Base-by-base conservation (phyloP, 345 rosid genomes). In the Rhizophora mangle region DNA sequence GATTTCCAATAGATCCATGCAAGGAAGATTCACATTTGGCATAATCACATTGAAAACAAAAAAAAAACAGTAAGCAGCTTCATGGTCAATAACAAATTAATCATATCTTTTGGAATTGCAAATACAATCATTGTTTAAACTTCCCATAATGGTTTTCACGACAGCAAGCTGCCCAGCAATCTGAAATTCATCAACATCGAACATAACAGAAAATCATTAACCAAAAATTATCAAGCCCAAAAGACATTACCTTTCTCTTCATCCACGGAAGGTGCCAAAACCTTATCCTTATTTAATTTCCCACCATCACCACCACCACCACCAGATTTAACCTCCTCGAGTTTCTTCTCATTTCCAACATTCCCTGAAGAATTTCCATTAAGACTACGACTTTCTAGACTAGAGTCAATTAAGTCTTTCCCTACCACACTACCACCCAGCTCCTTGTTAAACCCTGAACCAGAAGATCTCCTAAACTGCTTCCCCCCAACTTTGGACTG, bases 171-270 rank as follows among this genome's bases (percentile, higher is more conserved):
- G 31, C n/a, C 7, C 49, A 65, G 16, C n/a, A 56, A 27, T 27
- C 32, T 24, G 63, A 8, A 64, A 56, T 20, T 65, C 58, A n/a
- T 24, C 43, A 27, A 16, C 6, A 32, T 53, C 47, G 53, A 47
- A 32, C 27, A 24, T 34, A 49, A 7, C 30, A 60, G n/a, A 68
- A 55, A 54, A 27, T 49, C 2, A 6, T 20, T 63, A 34, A 43
- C 26, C 29, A 21, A 58, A 46, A 6, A 21, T 24, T 24, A 56
- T 56, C 30, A 22, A 56, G 1, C 39, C 32, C 11, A 68, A 71
- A 53, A 22, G 34, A 24, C 6, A 24, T 72, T 78, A 88, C 98
- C 98, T 89, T 75, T 88, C 74, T 77, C 80, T 51, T 85, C 86
- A 61, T 82, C 84, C 46, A 26, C 55, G 54, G 83, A 67, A 60